phyloP scores from a whole-genome alignment of 2,329 filamentous ascomycete genomes.

The Biscogniauxia marginata region DNA sequence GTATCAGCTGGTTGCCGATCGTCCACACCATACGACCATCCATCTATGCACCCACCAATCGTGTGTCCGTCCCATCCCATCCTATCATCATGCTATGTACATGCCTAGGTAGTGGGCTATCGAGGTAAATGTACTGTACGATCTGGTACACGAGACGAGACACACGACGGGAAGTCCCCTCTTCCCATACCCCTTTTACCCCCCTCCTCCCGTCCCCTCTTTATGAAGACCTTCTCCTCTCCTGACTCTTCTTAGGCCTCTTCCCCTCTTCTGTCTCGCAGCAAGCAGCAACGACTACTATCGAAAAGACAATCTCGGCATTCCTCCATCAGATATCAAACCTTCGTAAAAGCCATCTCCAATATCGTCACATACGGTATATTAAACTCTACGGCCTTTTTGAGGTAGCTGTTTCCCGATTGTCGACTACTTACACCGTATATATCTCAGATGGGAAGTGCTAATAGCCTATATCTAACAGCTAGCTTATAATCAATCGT shows the following conservation, averaged over 20 bases:
- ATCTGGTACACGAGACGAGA: constrained; percentile 4
- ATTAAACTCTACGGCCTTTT: neutral
- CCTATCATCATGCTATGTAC: neutral
- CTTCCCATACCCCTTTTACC: constrained; percentile 18
- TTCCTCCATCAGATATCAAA: constrained; percentile 28
- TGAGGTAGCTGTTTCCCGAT: constrained; percentile 9
- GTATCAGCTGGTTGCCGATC: constrained; percentile 30
- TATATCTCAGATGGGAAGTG: too few relatives aligned
- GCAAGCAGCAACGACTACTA: constrained; percentile 7
- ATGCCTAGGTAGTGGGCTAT: constrained; percentile 4
- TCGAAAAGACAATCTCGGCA: constrained; percentile 1
- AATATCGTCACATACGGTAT: neutral
- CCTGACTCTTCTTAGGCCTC: constrained; percentile 3
- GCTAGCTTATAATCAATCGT: constrained; percentile 1
- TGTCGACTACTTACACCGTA: too few relatives aligned
- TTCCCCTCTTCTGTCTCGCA: constrained; percentile 24
- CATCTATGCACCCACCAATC: neutral
- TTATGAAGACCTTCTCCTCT: constrained; percentile 10
- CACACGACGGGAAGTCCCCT: constrained; percentile 11
- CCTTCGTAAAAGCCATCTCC: constrained; percentile 5
- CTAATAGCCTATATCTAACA: constrained; percentile 3
- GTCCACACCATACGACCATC: constrained; percentile 7
- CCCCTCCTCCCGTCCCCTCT: constrained; percentile 22
- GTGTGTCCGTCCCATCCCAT: neutral
- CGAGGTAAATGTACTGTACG: neutral